Evolutionary conservation across 2,329 filamentous ascomycete species (phyloP), one percentile per base, ranked within the genome.

Genomic region (Trichoderma polysporum): DNA sequence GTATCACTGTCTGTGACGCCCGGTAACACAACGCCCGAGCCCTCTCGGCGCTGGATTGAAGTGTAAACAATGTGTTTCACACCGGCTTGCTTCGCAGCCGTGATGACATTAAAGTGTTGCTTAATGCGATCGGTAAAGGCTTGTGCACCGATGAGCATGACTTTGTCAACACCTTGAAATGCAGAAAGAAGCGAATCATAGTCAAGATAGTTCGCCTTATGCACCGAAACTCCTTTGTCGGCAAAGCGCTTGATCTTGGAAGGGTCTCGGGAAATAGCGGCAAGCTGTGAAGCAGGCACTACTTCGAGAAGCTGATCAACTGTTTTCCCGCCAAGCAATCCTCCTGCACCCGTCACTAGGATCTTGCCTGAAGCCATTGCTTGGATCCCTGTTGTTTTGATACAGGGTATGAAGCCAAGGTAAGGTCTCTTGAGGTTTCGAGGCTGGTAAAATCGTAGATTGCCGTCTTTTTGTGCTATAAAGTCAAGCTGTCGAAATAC

Each of bases 81-180:
- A 6, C 57, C 41, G 13, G 57, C 57, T 12, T 60, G 57, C 19
- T 41, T 27, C 17, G 57, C 57, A 13, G 57, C 57, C 5, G 41
- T 37, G 19, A 60, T 25, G 19, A 60, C 57, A 12, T 60, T 60
- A n/a, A 49, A 60, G 57, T 60, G 57, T 3, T 60, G 57, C 19
- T 31, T 31, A n/a, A 60, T 60, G 15, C 57, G 57, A 47, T 60
- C 57, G 0, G 41, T 60, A 17, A 60, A 60, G 15, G 57, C 41
- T 17, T 60, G 57, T 8, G 57, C 57, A 8, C 57, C 57, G 27
- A 60, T 50, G 9, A 60, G n/a, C 57, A 60, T 50, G 27, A 50
- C 10, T 25, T 60, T 60, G 0, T 60, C 57, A 45, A 60, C 22
- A 5, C 57, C 57, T 6, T 50, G 41, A 19, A 60, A 60, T 0